Base-by-base conservation (phyloP, 177 flowering plant species). In the Tripterygium wilfordii region DNA sequence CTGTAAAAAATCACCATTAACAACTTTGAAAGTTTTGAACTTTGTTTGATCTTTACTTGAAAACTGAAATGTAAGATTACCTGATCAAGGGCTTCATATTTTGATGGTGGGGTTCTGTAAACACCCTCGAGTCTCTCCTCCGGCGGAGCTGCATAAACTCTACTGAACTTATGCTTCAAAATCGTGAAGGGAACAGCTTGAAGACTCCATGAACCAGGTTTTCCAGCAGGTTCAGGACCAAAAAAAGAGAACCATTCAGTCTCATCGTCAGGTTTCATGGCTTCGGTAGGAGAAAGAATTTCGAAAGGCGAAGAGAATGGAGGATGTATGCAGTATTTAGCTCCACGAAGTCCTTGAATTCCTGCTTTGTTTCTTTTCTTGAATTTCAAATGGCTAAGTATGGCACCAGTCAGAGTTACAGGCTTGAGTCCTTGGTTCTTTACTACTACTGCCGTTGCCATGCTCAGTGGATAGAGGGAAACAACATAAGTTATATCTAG, bases 11-110 rank as follows among this genome's bases (percentile, higher is more conserved):
- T 36, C 18, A 48, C 4, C 30, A 33, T 23, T 10, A 32, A 18
- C 26, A 30, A 30, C 26, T 18, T 20, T n/a, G 5, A 18, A 9
- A 30, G 12, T 30, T 30, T 30, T 7, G 8, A 30, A 30, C 20
- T 38, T 38, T 13, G 18, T 6, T 8, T 4, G 4, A 38, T 16
- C 8, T 38, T 19, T 38, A 5, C 9, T 15, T 38, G 20, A 21
- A 16, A 38, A 15, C 4, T 7, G 3, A 12, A 38, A 4, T 2
- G 21, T 2, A 38, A 15, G 20, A 12, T 38, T 71, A 89, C 96
- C 97, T 90, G 91, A 72, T 87, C 94, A 28, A 87, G 63, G 21
- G 77, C 67, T 57, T 90, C 95, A 58, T 79, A 90, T 61, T 90
- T 90, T 0, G 98, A 77, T 43, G 98, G 96, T 8, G 76, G 27